These are phyloP conservation scores for Coemansia umbellata DNA, from an alignment of 192 early-diverging fungal genomes.

Conservation along the genomic window DNA sequence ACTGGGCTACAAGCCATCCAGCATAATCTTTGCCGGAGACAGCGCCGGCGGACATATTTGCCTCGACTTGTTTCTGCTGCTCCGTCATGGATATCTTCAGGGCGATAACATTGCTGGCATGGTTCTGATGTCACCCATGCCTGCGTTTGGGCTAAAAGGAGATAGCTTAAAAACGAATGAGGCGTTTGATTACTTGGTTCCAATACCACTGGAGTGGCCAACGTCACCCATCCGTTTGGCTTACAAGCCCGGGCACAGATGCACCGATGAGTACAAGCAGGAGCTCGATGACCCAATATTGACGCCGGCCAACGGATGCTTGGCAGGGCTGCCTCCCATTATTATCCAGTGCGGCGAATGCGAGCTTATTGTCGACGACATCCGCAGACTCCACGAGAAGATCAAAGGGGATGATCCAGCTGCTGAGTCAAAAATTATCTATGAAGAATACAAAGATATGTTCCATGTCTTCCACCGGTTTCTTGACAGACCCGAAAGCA, in stretches of 20 bases:
- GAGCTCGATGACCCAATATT: slow-evolving; percentile 19
- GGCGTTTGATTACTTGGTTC: slow-evolving; percentile 14
- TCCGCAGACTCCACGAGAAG: slow-evolving; percentile 8
- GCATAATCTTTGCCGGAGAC: slow-evolving; percentile 23
- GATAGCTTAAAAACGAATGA: slow-evolving; percentile 5
- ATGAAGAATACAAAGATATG: slow-evolving; percentile 34
- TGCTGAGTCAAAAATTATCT: neutral
- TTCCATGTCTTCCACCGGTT: slow-evolving; percentile 41
- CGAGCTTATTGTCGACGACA: slow-evolving; percentile 20
- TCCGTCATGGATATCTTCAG: neutral
- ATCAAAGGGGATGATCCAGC: slow-evolving; percentile 7
- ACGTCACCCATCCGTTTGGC: slow-evolving; percentile 17
- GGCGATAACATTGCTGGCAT: neutral
- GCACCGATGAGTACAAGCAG: slow-evolving; percentile 6
- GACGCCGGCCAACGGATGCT: slow-evolving; percentile 5
- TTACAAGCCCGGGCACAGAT: slow-evolving; percentile 21
- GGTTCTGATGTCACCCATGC: slow-evolving; percentile 14
- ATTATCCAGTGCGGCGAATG: slow-evolving; percentile 11
- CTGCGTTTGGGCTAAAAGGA: neutral
- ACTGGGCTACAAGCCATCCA: slow-evolving; percentile 13
- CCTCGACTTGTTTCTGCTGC: slow-evolving; percentile 9
- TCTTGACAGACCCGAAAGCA: slow-evolving; percentile 8
- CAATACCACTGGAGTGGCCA: slow-evolving; percentile 11
- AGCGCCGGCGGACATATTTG: slow-evolving; percentile 35
- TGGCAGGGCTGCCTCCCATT: slow-evolving; percentile 32